Conservation (phyloP, 1,284 basidiomycete genomes). For the Anthracocystis panici-leucophaei region DNA sequence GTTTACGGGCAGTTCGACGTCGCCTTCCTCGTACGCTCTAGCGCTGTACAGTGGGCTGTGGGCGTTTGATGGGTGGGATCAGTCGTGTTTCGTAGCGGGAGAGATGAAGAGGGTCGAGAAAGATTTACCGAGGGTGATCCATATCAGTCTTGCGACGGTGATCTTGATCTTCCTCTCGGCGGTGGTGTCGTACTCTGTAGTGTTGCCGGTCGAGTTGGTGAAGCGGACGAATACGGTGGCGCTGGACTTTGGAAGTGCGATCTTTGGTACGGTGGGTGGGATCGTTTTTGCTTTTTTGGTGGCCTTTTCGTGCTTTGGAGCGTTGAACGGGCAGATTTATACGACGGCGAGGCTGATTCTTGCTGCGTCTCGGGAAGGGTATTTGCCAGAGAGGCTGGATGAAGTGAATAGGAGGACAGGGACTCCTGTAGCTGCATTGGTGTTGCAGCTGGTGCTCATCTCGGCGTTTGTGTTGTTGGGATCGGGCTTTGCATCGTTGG, state of each 20-base stretch:
- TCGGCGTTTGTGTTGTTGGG: constrained; percentile 62
- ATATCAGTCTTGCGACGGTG: constrained; percentile 85
- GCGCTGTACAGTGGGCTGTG: constrained; percentile 95
- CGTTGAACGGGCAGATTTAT: constrained; percentile 60
- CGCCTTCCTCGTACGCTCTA: constrained; percentile 87
- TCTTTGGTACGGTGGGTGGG: constrained; percentile 87
- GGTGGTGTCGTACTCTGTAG: constrained; percentile 91
- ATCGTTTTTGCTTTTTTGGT: constrained; percentile 88
- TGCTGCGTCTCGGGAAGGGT: constrained; percentile 87
- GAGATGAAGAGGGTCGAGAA: constrained; percentile 88
- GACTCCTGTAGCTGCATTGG: constrained; percentile 55
- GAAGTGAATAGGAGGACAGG: constrained; percentile 32
- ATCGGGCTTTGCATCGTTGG: constrained; percentile 71
- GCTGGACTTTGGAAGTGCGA: constrained; percentile 84
- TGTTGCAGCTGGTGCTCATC: constrained; percentile 73
- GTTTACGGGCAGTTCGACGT: constrained; percentile 81
- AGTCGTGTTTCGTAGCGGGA: constrained; percentile 83
- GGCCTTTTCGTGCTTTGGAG: constrained; percentile 80
- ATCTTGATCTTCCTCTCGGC: constrained; percentile 83
- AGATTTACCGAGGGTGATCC: constrained; percentile 89
- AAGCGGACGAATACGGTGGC: constrained; percentile 84
- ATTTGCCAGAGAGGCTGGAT: constrained; percentile 73
- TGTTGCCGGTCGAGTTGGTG: constrained; percentile 79
- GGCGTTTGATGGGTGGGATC: constrained; percentile 95
- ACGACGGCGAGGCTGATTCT: constrained; percentile 81